Conservation (phyloP, 2,329 filamentous ascomycete species). For the Karstenula rhodostoma region DNA sequence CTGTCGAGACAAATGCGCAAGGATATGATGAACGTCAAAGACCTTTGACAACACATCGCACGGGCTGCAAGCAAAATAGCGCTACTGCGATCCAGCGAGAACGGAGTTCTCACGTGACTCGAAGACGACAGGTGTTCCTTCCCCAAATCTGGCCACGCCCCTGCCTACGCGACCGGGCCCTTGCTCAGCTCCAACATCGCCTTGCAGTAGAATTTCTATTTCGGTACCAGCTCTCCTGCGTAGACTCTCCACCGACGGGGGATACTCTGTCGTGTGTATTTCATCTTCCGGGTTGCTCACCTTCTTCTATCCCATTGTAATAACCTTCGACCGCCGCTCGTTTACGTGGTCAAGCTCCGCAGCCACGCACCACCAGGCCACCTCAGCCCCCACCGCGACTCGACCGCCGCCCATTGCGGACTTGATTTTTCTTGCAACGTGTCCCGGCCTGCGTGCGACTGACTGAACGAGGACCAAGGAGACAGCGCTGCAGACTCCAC, state of each 20-base stretch:
- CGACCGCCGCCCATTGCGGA: constrained; percentile 4
- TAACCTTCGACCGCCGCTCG: constrained; percentile 25
- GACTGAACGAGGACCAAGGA: not conserved
- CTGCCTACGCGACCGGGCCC: constrained; percentile 21
- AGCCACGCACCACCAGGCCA: constrained; percentile 7
- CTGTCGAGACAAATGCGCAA: not conserved
- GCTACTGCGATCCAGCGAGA: not conserved
- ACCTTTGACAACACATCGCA: not conserved
- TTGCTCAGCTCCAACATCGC: constrained; percentile 25
- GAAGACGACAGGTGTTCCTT: constrained; percentile 28
- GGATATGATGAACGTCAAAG: not conserved
- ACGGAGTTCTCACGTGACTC: constrained; percentile 17
- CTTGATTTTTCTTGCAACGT: not conserved
- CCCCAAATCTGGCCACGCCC: constrained; percentile 1
- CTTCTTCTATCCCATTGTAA: constrained; percentile 27
- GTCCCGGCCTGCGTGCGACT: not conserved
- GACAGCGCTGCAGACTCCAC: not conserved
- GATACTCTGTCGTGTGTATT: constrained; percentile 16
- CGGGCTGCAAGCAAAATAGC: not conserved
- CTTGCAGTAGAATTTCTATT: constrained; percentile 32
- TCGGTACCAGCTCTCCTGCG: constrained; percentile 31
- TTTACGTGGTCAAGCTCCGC: constrained; percentile 10
- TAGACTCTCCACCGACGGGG: constrained; percentile 30
- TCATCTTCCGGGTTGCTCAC: constrained; percentile 14
- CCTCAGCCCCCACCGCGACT: constrained; percentile 22